phyloP scores from a whole-genome alignment of 768 basidiomycete species.

The Hypholoma fasciculare region DNA sequence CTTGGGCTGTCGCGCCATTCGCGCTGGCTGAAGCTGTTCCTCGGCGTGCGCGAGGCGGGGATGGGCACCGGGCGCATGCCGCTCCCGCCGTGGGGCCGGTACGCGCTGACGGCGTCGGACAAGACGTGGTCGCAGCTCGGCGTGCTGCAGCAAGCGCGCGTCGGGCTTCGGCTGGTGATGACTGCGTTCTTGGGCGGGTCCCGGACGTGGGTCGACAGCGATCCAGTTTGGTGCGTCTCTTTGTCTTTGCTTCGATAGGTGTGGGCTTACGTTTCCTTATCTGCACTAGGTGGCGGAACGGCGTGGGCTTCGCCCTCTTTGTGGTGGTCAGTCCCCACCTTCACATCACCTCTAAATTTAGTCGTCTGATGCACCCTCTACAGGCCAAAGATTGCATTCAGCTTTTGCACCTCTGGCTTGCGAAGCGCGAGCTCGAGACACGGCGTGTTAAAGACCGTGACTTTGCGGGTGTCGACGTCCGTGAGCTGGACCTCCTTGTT shows the following conservation, averaged over 20 bases:
- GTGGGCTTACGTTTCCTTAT: neutral
- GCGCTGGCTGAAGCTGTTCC: conserved; percentile 35
- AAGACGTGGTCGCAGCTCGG: conserved; percentile 18
- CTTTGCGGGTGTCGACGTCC: conserved; percentile 71
- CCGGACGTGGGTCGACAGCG: conserved; percentile 61
- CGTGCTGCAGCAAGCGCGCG: conserved; percentile 24
- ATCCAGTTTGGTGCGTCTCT: conserved; percentile 66
- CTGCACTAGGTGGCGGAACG: conserved; percentile 57
- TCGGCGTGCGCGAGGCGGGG: conserved; percentile 26
- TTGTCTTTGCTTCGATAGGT: conserved; percentile 1
- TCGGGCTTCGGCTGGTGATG: conserved; percentile 37
- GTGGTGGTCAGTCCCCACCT: conserved; percentile 48
- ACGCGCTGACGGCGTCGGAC: conserved; percentile 20
- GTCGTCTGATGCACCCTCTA: neutral
- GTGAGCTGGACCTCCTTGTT: conserved; percentile 58
- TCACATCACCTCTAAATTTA: neutral
- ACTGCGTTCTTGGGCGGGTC: conserved; percentile 56
- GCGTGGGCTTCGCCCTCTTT: conserved; percentile 67
- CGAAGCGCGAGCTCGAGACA: conserved; percentile 70
- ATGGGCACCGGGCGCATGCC: conserved; percentile 11
- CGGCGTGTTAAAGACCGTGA: conserved; percentile 68
- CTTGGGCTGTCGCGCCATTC: conserved; percentile 52
- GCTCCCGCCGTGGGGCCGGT: conserved; percentile 19
- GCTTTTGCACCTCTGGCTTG: conserved; percentile 66
- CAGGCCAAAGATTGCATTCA: conserved; percentile 71